Percentiles rank a stretch among this genome's conserved stretches.
Evolutionary conservation across 768 basidiomycete genomes (phyloP).

Genomic region (Cystofilobasidium ferigula): DNA sequence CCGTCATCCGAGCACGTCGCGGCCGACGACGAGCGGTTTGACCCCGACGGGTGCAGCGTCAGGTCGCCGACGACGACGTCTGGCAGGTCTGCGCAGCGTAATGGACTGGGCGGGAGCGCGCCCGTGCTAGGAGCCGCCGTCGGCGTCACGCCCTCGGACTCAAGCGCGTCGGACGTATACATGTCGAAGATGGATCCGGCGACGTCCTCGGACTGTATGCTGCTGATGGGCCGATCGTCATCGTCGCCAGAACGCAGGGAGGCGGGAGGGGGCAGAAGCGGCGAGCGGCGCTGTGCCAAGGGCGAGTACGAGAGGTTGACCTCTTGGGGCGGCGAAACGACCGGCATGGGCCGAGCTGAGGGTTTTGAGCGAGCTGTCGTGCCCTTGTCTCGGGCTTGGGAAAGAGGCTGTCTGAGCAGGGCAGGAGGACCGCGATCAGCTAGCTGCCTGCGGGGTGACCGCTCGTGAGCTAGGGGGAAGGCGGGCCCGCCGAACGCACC

Average conservation of each 20-base stretch:
- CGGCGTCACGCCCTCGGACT: background rate
- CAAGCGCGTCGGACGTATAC: background rate
- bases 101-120: background rate
- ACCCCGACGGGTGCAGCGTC: background rate
- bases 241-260: background rate
- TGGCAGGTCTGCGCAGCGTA: background rate
- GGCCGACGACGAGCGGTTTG: background rate
- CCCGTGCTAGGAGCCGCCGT: background rate
- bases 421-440: too few relatives aligned
- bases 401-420: too few relatives aligned
- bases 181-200: slow-evolving; percentile 21
- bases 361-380: too few relatives aligned
- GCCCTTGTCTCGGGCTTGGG: too few relatives aligned
- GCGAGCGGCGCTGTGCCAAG: background rate
- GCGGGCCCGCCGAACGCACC: too few relatives aligned
- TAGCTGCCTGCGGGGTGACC: too few relatives aligned
- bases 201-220: slow-evolving; percentile 5
- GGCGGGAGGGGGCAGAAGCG: background rate
- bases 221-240: background rate
- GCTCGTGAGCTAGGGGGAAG: too few relatives aligned
- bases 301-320: background rate
- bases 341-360: background rate
- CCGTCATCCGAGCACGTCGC: background rate
- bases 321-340: background rate
- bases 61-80: background rate